phyloP scores from a whole-genome alignment of 805 yeast species.

The Metschnikowia matae region DNA sequence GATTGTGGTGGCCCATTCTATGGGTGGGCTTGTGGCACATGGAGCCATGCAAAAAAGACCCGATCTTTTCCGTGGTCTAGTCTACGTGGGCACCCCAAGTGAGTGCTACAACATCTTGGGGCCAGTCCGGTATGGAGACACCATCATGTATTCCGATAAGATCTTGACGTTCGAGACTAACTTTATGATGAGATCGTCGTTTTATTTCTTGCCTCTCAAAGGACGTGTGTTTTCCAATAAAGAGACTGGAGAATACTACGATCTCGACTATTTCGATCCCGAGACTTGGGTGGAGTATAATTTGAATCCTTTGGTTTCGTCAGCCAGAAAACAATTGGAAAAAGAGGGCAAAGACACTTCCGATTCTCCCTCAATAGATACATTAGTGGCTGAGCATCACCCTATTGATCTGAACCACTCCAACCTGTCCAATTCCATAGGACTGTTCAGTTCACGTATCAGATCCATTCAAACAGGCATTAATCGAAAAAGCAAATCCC shows the following conservation, averaged over 20 bases:
- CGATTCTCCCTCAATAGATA: conserved; percentile 8
- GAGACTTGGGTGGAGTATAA: conserved; percentile 75
- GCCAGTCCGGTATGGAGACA: conserved; percentile 78
- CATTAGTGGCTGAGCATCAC: conserved; percentile 10
- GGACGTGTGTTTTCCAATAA: conserved; percentile 71
- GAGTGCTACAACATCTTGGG: conserved; percentile 85
- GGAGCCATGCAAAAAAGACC: conserved; percentile 70
- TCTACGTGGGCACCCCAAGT: conserved; percentile 81
- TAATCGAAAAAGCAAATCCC: conserved; percentile 12
- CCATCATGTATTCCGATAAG: conserved; percentile 68
- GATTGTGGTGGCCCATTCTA: conserved; percentile 80
- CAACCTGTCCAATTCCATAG: conserved; percentile 4
- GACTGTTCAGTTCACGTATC: conserved; percentile 23
- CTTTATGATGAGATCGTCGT: conserved; percentile 85
- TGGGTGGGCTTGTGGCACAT: conserved; percentile 90
- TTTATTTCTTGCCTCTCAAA: conserved; percentile 67
- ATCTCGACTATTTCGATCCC: conserved; percentile 75
- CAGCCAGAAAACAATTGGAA: conserved; percentile 22
- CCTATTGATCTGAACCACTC: conserved; percentile 2
- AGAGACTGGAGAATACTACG: conserved; percentile 53
- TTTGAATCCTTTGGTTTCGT: conserved; percentile 67
- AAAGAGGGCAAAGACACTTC: conserved; percentile 2
- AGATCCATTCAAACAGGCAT: conserved; percentile 12
- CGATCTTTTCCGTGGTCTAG: conserved; percentile 61
- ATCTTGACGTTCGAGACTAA: conserved; percentile 76